Base-by-base conservation (phyloP, 352 stramenopile genomes). In the Phytophthora pseudosyringae region DNA sequence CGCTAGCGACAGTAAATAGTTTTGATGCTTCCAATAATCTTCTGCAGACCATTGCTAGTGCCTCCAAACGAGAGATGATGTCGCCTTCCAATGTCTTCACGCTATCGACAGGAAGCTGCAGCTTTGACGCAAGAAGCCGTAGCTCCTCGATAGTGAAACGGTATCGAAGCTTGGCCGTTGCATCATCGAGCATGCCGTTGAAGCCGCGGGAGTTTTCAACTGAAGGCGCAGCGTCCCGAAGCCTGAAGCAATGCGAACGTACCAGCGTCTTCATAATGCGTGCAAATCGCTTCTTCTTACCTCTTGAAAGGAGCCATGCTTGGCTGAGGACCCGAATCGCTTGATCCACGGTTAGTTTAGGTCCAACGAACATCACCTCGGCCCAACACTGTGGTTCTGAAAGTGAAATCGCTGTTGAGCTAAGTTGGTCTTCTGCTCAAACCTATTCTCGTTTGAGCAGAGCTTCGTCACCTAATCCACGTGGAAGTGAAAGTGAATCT, bases 401-500 rank as follows among this genome's bases (percentile, higher is more conserved):
- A 41, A 41, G 13, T 41, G 36, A 41, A 41, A 41, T 35, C 7
- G 6, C 6, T 7, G 31, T 35, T 35, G 31, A 43, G 47, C 47
- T 43, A 45, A 35, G 8, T 32, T 16, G 33, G 48, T 45, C 3
- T 18, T 41, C 26, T 32, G 15, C 46, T 53, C 33, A 55, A 55
- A 45, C 16, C 48, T 55, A 55, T 26, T 5, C 48, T 1, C 48
- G 3, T 13, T 45, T 35, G 33, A 55, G 16, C 1, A 25, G 32
- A 53, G 29, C 18, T 53, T 32, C 31, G 6, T 1, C 3, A 16
- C 48, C 48, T 55, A 55, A 45, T 25, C 33, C 18, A 45, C 21
- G 48, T 9, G 11, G 5, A 55, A 35, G 1, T 55, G 18, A 45
- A 55, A 35, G 32, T 55, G 32, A 55, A 55, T 6, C 33, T 35